Percentiles rank a stretch among this genome's conserved stretches.
These are phyloP conservation scores for Marchantia polymorpha DNA, from an alignment of 225 moss, liverwort and hornwort species.

Conservation along the genomic window DNA sequence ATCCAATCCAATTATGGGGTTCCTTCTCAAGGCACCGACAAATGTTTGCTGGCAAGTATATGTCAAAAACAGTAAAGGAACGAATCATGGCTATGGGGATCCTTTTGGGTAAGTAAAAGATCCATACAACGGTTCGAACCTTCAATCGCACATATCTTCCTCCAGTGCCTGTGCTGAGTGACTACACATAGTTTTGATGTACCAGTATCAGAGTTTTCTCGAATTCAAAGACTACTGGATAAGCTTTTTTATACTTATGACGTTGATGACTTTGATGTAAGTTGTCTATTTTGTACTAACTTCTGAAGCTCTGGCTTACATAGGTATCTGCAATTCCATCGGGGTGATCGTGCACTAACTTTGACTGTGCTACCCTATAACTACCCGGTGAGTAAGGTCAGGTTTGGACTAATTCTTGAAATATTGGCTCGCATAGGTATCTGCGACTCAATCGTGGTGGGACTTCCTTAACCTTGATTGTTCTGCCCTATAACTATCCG, in stretches of 20 bases:
- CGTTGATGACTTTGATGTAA: not conserved
- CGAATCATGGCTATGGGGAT: slow-evolving; percentile 92
- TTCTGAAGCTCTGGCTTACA: slow-evolving; percentile 7
- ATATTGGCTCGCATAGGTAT: slow-evolving; percentile 43
- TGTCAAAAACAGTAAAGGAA: slow-evolving; percentile 85
- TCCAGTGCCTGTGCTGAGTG: not conserved
- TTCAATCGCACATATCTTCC: not conserved
- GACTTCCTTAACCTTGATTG: slow-evolving; percentile 73
- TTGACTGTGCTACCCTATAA: slow-evolving; percentile 95
- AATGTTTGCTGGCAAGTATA: slow-evolving; percentile 98
- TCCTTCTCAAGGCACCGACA: slow-evolving; percentile 71
- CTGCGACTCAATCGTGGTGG: slow-evolving; percentile 91
- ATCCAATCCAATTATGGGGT: slow-evolving; percentile 83
- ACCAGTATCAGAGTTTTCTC: not conserved
- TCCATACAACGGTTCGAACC: not conserved
- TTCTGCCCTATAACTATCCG: slow-evolving; percentile 96
- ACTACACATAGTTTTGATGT: not conserved
- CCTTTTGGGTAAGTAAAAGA: slow-evolving; percentile 77
- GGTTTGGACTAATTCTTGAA: slow-evolving; percentile 13
- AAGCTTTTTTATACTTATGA: not conserved
- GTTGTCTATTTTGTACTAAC: slow-evolving; percentile 1
- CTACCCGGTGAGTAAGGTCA: slow-evolving; percentile 69
- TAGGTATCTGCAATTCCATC: slow-evolving; percentile 88
- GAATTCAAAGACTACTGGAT: not conserved
- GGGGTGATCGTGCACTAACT: slow-evolving; percentile 75